phyloP scores from a whole-genome alignment of 2,329 filamentous ascomycete species.

The Leptographium wingfieldii region DNA sequence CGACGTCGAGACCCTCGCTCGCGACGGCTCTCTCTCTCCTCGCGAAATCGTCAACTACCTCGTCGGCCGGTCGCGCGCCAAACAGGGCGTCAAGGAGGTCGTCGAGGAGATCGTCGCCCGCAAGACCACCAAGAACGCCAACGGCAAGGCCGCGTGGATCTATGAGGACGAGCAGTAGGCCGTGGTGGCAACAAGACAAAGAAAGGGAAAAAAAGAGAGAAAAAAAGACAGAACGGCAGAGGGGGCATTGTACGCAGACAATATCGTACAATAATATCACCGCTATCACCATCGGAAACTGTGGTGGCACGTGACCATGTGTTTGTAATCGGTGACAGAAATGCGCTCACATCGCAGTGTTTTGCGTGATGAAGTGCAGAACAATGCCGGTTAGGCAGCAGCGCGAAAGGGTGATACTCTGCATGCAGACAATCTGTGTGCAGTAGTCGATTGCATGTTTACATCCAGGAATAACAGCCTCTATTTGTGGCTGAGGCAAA shows the following conservation, averaged over 20 bases:
- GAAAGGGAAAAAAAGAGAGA: background rate
- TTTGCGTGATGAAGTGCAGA: no score
- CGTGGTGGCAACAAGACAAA: background rate
- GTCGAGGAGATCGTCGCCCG: conserved; percentile 55
- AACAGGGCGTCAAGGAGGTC: conserved; percentile 58
- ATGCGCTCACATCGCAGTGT: no score
- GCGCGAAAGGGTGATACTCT: no score
- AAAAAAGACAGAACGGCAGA: background rate
- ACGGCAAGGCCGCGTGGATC: conserved; percentile 19
- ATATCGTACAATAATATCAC: no score
- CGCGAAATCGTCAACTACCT: conserved; percentile 53
- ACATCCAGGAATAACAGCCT: no score
- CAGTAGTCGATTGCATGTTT: no score
- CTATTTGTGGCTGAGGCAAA: no score
- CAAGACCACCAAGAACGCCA: conserved; percentile 33
- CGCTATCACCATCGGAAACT: background rate
- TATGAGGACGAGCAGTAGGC: conserved; percentile 7
- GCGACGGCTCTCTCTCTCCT: conserved; percentile 25
- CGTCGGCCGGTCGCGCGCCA: conserved; percentile 42
- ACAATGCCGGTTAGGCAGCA: no score
- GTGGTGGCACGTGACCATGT: no score
- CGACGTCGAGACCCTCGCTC: conserved; percentile 38
- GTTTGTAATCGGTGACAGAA: no score
- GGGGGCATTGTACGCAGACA: background rate
- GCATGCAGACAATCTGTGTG: no score